phyloP scores from a whole-genome alignment of 192 early-diverging fungal genomes.

The Backusella westeae region DNA sequence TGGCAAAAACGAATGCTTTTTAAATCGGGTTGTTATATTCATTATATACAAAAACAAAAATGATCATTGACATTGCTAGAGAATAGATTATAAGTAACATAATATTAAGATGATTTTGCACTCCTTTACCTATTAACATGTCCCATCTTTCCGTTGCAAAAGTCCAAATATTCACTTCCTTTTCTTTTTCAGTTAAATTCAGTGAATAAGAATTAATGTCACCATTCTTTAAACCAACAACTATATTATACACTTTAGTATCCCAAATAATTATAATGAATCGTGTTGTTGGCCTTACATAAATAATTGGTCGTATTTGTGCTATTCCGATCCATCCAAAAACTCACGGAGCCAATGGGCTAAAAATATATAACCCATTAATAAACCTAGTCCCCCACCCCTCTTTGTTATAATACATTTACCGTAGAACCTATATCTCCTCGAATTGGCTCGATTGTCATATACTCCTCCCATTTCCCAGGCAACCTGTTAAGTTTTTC shows the following conservation, averaged over 20 bases:
- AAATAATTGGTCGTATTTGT: not conserved
- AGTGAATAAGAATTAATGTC: slow-evolving; percentile 6
- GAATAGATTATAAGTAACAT: not conserved
- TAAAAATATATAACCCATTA: not conserved
- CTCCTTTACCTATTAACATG: slow-evolving; percentile 17
- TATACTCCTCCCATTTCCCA: not conserved
- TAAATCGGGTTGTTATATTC: not conserved
- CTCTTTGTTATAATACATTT: not conserved
- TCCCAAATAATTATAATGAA: too few relatives aligned
- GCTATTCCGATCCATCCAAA: slow-evolving; percentile 4
- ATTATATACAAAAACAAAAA: slow-evolving; percentile 14
- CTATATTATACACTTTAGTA: not conserved
- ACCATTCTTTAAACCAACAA: slow-evolving; percentile 16
- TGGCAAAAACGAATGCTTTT: not conserved
- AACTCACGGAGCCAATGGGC: not conserved
- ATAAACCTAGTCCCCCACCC: too few relatives aligned
- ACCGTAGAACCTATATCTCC: not conserved
- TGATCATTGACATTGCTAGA: slow-evolving; percentile 14
- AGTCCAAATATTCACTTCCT: slow-evolving; percentile 14
- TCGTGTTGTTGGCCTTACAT: not conserved
- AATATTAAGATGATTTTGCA: not conserved
- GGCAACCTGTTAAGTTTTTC: not conserved
- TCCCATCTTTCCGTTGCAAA: slow-evolving; percentile 18
- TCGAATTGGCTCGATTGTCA: slow-evolving; percentile 11
- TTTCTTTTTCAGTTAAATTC: slow-evolving; percentile 1